Conservation (phyloP, 768 basidiomycete genomes). For the Porphyrellus cyaneotinctus region DNA sequence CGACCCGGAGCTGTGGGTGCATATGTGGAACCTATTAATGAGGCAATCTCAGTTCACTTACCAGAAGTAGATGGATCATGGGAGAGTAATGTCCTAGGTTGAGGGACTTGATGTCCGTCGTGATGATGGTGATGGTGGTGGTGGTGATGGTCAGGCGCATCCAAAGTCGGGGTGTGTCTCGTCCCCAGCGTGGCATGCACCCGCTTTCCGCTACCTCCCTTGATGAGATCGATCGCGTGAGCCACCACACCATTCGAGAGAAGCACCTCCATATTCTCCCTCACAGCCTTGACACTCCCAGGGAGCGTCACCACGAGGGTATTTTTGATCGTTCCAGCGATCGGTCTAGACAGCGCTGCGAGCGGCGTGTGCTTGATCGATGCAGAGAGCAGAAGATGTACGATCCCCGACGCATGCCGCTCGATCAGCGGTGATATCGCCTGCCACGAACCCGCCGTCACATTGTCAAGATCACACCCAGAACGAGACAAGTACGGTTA, state of each 20-base stretch:
- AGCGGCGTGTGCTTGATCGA: conserved; percentile 74
- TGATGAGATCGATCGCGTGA: conserved; percentile 71
- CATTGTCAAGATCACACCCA: too few species aligned
- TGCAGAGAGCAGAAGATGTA: conserved; percentile 64
- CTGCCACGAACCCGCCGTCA: conserved; percentile 29
- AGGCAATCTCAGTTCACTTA: conserved; percentile 30
- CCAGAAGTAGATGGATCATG: conserved; percentile 68
- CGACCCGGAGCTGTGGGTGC: conserved; percentile 55
- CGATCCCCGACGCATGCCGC: conserved; percentile 64
- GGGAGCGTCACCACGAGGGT: conserved; percentile 79
- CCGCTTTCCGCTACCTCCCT: conserved; percentile 59
- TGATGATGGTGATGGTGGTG: conserved; percentile 39
- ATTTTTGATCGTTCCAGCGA: conserved; percentile 66
- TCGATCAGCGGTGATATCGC: conserved; percentile 62
- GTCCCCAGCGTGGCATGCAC: conserved; percentile 52
- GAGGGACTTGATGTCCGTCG: conserved; percentile 44
- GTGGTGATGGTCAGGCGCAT: conserved; percentile 17
- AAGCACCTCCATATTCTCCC: conserved; percentile 66
- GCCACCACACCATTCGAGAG: conserved; percentile 53
- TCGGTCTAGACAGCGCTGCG: conserved; percentile 78
- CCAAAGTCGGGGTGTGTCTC: conserved; percentile 15
- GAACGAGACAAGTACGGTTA: too few species aligned
- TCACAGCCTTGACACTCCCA: conserved; percentile 81
- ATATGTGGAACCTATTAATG: not conserved
- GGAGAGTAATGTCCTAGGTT: conserved; percentile 56